phyloP scores from a whole-genome alignment of 768 basidiomycete genomes.

The Ephemerocybe angulata region DNA sequence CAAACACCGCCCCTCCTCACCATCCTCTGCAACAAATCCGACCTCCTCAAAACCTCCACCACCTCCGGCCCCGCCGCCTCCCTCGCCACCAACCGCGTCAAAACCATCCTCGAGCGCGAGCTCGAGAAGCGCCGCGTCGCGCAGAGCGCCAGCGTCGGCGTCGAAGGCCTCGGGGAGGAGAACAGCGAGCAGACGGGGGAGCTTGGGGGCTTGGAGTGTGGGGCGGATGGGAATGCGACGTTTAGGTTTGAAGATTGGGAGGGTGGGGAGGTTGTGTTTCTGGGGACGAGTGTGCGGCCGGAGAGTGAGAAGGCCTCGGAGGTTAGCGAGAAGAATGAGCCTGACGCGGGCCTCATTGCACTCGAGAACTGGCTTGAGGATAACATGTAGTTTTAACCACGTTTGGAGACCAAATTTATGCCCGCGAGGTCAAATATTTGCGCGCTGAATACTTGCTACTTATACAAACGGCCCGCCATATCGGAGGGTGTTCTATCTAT shows the following conservation, averaged over 20 bases:
- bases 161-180: conserved; percentile 74
- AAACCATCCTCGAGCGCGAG: conserved; percentile 77
- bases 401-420: no score
- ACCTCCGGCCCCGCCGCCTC: conserved; percentile 33
- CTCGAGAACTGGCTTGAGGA: conserved; percentile 50
- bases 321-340: conserved; percentile 37
- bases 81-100: conserved; percentile 67
- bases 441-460: no score
- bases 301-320: conserved; percentile 15
- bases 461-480: no score
- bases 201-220: conserved; percentile 73
- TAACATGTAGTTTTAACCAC: conserved; percentile 27
- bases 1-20: conserved; percentile 55
- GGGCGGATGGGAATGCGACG: conserved; percentile 42
- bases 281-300: conserved; percentile 51
- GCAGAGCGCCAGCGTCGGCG: conserved; percentile 59
- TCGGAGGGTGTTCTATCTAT: no score
- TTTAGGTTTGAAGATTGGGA: conserved; percentile 85
- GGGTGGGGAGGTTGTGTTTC: conserved; percentile 70
- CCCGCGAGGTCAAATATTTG: no score
- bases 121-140: conserved; percentile 71
- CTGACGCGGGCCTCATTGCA: conserved; percentile 37
- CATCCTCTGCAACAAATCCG: conserved; percentile 75
- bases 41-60: conserved; percentile 55
- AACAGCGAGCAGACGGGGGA: conserved; percentile 50